Conservation (phyloP, 495 filamentous ascomycete species). For the Margaritispora aquatica region DNA sequence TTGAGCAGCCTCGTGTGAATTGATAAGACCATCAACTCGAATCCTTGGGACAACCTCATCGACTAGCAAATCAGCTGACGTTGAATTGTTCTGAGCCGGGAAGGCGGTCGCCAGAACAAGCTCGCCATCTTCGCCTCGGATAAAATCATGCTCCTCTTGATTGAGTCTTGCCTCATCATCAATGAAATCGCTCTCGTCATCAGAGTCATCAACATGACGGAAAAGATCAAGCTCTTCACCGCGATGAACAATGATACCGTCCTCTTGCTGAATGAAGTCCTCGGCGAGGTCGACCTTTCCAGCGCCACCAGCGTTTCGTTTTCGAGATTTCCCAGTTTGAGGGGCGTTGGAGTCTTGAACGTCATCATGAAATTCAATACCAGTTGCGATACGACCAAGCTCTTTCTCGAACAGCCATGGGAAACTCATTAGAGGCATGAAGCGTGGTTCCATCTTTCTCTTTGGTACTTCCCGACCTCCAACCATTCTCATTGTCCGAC, state of each 20-base stretch:
- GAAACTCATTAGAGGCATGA: conserved; percentile 83
- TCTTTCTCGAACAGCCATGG: conserved; percentile 81
- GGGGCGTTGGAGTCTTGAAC: conserved; percentile 7
- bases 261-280: conserved; percentile 25
- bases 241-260: conserved; percentile 29
- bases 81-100: neutral
- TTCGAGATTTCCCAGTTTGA: conserved; percentile 2
- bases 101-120: conserved; percentile 8
- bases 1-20: neutral
- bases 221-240: conserved; percentile 35
- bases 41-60: conserved; percentile 20
- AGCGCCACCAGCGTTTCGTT: neutral
- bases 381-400: conserved; percentile 65
- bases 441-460: conserved; percentile 33
- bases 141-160: conserved; percentile 1
- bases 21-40: conserved; percentile 16
- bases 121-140: conserved; percentile 3
- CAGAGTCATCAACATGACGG: conserved; percentile 12
- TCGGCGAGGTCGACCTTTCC: conserved; percentile 2
- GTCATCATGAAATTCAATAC: conserved; percentile 11
- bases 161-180: neutral
- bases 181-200: conserved; percentile 2
- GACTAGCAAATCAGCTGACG: conserved; percentile 4
- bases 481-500: conserved; percentile 28
- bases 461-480: conserved; percentile 29